These are phyloP conservation scores for Pseudocercospora vitis DNA, from an alignment of 2,329 filamentous ascomycete genomes.

Conservation along the genomic window DNA sequence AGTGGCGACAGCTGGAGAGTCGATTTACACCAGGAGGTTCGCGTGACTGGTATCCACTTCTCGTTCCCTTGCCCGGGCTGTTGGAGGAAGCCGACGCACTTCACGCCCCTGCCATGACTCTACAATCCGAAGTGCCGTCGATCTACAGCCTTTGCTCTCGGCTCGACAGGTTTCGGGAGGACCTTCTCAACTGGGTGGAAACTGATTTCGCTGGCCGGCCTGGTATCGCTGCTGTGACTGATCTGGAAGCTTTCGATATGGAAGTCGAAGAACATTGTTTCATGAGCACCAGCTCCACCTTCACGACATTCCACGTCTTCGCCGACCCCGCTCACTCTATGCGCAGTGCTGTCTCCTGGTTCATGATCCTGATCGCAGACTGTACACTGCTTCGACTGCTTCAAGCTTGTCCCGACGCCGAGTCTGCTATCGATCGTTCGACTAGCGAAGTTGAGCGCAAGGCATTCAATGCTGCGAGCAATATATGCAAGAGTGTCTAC, in stretches of 20 bases:
- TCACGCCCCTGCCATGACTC: neutral
- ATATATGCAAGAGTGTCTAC: conserved; percentile 19
- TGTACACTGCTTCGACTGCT: conserved; percentile 18
- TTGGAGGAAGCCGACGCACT: conserved; percentile 10
- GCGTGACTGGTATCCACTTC: conserved; percentile 14
- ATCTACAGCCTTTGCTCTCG: conserved; percentile 7
- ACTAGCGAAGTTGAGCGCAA: conserved; percentile 36
- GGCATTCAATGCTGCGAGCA: conserved; percentile 14
- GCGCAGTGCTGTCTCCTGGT: conserved; percentile 13
- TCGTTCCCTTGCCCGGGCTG: conserved; percentile 14
- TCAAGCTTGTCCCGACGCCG: conserved; percentile 3
- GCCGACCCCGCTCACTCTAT: conserved; percentile 12
- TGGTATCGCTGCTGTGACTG: conserved; percentile 8
- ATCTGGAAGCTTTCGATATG: conserved; percentile 14
- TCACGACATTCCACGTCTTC: conserved; percentile 15
- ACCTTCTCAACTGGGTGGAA: conserved; percentile 14
- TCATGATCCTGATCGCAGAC: conserved; percentile 14
- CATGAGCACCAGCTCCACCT: conserved; percentile 17
- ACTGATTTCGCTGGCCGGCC: conserved; percentile 15
- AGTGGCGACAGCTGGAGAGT: conserved; percentile 13
- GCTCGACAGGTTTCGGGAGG: conserved; percentile 9
- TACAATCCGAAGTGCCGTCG: neutral
- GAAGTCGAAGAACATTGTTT: conserved; percentile 22
- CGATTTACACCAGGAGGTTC: conserved; percentile 11
- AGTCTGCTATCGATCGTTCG: conserved; percentile 4